Evolutionary conservation across 2,329 filamentous ascomycete genomes (phyloP).

Genomic region (Blumeriella jaapii): DNA sequence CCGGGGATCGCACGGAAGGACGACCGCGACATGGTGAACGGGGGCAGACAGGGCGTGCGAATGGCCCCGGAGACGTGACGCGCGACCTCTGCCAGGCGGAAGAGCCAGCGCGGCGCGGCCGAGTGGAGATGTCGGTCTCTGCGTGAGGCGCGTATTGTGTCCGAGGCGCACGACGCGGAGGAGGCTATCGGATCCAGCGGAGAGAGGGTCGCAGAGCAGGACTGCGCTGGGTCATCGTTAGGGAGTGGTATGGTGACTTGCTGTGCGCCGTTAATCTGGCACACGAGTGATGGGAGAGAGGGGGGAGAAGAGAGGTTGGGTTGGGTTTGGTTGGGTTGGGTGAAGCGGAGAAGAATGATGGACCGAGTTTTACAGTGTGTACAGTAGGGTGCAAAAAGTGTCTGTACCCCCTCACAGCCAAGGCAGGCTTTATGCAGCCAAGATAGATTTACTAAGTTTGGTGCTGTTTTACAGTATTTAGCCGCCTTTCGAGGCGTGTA

Average conservation of each 20-base stretch:
- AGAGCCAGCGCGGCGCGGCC: constrained; percentile 33
- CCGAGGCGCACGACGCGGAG: constrained; percentile 19
- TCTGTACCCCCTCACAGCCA: too few species aligned
- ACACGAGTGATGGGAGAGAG: constrained; percentile 12
- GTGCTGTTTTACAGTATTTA: too few species aligned
- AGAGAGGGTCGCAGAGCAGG: constrained; percentile 38
- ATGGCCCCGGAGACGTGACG: constrained; percentile 46
- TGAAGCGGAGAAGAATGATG: too few species aligned
- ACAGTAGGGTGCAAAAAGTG: too few species aligned
- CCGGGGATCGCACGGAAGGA: constrained; percentile 48
- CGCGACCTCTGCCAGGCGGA: constrained; percentile 36
- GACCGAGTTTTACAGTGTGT: too few species aligned
- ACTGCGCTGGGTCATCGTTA: constrained; percentile 48
- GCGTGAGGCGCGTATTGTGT: constrained; percentile 32
- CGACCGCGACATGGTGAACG: constrained; percentile 34
- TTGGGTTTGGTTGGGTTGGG: neutral
- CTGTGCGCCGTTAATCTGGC: constrained; percentile 23
- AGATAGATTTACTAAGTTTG: too few species aligned
- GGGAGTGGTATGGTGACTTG: constrained; percentile 25
- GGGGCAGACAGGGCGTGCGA: constrained; percentile 44
- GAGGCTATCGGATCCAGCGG: constrained; percentile 45
- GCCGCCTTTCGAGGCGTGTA: too few species aligned
- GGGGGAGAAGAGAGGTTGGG: constrained; percentile 9
- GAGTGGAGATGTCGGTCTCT: constrained; percentile 41
- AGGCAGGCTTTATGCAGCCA: too few species aligned